Conservation (phyloP, 192 early-diverging fungal genomes). For the Coemansia sp. region DNA sequence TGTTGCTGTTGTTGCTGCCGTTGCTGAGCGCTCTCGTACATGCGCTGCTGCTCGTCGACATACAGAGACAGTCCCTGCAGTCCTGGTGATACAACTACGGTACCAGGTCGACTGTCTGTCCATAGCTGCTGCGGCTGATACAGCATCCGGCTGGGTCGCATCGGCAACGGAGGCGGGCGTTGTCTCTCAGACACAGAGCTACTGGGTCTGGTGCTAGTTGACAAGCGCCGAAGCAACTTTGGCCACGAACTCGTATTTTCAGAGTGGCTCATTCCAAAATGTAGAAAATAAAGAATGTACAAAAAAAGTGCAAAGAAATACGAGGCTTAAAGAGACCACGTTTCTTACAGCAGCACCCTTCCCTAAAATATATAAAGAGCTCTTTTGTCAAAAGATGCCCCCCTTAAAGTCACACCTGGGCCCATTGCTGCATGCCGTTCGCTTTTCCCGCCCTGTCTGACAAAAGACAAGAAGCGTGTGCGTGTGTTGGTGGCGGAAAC, state of each 20-base stretch:
- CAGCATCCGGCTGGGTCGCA: constrained; percentile 20
- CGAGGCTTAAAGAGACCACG: background rate
- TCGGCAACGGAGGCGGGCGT: constrained; percentile 11
- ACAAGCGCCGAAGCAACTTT: constrained; percentile 31
- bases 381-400: background rate
- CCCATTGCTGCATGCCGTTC: no score
- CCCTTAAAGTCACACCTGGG: background rate
- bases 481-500: no score
- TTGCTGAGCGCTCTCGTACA: constrained; percentile 4
- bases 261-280: constrained; percentile 20
- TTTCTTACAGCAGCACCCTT: background rate
- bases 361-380: background rate
- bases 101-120: constrained; percentile 4
- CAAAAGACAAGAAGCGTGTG: no score
- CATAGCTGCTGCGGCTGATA: constrained; percentile 34
- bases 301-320: constrained; percentile 2
- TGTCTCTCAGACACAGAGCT: background rate
- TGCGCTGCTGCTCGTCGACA: constrained; percentile 23
- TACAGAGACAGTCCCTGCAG: constrained; percentile 17
- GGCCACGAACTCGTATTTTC: constrained; percentile 28
- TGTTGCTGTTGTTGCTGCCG: background rate
- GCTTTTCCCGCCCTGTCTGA: background rate
- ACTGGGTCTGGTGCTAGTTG: constrained; percentile 4
- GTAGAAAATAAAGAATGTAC: constrained; percentile 2
- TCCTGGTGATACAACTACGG: constrained; percentile 9